phyloP scores from a whole-genome alignment of 1,284 basidiomycete genomes.

The Paramarasmius palmivorus region DNA sequence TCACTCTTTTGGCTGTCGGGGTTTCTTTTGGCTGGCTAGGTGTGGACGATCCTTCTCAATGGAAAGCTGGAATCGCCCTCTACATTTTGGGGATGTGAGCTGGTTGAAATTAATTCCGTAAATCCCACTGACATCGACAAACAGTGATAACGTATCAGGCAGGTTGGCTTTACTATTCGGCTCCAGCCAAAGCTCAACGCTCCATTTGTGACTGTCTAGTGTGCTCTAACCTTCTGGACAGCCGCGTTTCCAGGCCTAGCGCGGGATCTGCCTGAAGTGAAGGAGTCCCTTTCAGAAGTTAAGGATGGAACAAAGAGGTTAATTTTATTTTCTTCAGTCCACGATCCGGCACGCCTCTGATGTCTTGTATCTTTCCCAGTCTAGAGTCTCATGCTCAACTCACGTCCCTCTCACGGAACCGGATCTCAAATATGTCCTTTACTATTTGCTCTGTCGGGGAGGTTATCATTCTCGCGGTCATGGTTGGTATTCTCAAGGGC shows the following conservation, averaged over 20 bases:
- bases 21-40: constrained; percentile 81
- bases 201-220: constrained; percentile 33
- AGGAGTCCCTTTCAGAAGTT: constrained; percentile 43
- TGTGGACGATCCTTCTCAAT: constrained; percentile 63
- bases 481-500: constrained; percentile 77
- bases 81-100: constrained; percentile 78
- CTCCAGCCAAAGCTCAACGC: neutral
- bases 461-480: constrained; percentile 69
- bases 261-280: constrained; percentile 70
- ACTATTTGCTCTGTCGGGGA: constrained; percentile 73
- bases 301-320: constrained; percentile 48
- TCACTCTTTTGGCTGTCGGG: constrained; percentile 66
- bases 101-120: neutral
- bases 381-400: constrained; percentile 57
- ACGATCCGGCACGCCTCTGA: neutral
- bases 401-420: constrained; percentile 72
- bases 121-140: neutral
- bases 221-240: constrained; percentile 80
- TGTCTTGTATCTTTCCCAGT: constrained; percentile 34
- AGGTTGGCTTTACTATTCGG: neutral
- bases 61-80: constrained; percentile 68
- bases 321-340: constrained; percentile 12
- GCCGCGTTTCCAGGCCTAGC: constrained; percentile 82
- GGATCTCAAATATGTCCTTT: constrained; percentile 81
- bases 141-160: constrained; percentile 79